Conservation (phyloP, 208 protist genomes). For the Crithidia brevicula region DNA sequence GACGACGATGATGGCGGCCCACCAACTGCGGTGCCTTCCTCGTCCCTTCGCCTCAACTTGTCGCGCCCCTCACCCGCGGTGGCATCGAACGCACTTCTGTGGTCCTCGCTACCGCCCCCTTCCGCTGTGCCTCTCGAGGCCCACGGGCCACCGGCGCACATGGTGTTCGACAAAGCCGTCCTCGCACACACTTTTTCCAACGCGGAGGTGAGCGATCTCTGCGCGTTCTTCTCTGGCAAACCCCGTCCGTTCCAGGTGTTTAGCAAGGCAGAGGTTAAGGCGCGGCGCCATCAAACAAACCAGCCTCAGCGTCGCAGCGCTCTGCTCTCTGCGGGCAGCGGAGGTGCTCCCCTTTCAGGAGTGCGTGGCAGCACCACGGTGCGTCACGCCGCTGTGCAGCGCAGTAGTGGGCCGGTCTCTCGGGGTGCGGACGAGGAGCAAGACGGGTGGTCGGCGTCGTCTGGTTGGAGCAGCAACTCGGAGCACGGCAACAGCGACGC, state of each 20-base stretch:
- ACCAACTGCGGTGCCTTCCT: not conserved
- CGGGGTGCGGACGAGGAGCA: conserved; percentile 6
- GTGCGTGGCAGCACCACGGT: not conserved
- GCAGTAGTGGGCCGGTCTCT: not conserved
- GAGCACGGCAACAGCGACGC: conserved; percentile 9
- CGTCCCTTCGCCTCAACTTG: conserved; percentile 17
- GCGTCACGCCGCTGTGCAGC: not conserved
- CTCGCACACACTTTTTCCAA: conserved; percentile 28
- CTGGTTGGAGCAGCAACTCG: conserved; percentile 32
- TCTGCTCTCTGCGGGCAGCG: conserved; percentile 5
- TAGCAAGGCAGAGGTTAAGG: conserved; percentile 16
- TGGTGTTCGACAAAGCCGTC: conserved; percentile 9
- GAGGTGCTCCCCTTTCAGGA: not conserved
- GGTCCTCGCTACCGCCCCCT: conserved; percentile 7
- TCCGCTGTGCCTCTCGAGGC: conserved; percentile 17
- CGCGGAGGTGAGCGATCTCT: conserved; percentile 12
- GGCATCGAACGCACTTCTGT: not conserved
- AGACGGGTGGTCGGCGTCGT: conserved; percentile 32
- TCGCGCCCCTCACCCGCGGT: not conserved
- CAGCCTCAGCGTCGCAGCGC: conserved; percentile 10
- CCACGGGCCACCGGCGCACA: conserved; percentile 23
- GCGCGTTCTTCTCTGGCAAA: not conserved
- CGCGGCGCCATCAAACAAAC: conserved; percentile 9
- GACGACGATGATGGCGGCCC: too few relatives aligned
- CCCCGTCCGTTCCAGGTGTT: conserved; percentile 26